Conservation (phyloP, 163 green algal species). For the Volvox carteri region DNA sequence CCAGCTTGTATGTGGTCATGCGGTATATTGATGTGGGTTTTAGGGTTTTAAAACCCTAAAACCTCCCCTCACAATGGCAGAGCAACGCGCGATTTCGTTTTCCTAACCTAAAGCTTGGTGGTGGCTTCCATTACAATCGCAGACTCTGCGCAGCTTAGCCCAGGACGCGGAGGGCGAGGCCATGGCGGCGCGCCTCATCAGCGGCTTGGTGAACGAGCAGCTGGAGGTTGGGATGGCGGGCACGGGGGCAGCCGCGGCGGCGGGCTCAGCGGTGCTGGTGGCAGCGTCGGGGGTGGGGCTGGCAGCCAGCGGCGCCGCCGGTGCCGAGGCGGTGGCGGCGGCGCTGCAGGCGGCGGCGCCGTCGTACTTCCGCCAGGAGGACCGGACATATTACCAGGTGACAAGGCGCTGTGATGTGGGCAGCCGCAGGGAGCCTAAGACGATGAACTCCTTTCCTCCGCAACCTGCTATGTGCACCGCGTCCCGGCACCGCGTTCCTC, state of each 20-base stretch:
- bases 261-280: conserved; percentile 57
- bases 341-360: conserved; percentile 77
- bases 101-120: no score
- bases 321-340: conserved; percentile 76
- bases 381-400: conserved; percentile 88
- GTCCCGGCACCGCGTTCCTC: no score
- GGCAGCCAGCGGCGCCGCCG: conserved; percentile 53
- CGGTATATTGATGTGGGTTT: no score
- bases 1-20: no score
- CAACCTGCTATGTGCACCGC: no score
- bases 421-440: no score
- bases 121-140: no score
- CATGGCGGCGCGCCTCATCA: conserved; percentile 79
- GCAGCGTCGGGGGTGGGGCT: conserved; percentile 58
- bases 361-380: conserved; percentile 88
- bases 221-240: conserved; percentile 58
- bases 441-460: no score
- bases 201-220: conserved; percentile 79
- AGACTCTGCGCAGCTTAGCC: conserved; percentile 77
- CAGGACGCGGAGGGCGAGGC: conserved; percentile 71
- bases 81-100: no score
- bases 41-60: no score
- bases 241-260: not conserved
- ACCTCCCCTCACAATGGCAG: no score
- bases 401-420: no score